Evolutionary conservation across 345 rosid genomes (phyloP).

Genomic region (Salix purpurea): DNA sequence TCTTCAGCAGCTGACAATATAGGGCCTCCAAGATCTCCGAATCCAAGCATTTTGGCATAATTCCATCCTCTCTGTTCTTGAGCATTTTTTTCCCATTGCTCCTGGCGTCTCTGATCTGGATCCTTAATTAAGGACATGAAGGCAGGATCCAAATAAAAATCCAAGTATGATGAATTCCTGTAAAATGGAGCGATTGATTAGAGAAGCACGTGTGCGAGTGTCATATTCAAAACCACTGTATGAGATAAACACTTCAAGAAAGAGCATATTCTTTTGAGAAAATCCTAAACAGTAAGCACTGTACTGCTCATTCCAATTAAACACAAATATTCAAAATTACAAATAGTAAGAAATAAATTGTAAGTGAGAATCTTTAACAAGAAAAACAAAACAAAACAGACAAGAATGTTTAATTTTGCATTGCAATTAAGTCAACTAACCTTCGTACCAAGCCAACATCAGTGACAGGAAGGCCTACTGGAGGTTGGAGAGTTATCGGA

Average conservation of each 20-base stretch:
- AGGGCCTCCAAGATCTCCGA: constrained; percentile 88
- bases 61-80: constrained; percentile 74
- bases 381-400: not conserved
- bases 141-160: constrained; percentile 90
- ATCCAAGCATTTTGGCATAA: constrained; percentile 83
- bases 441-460: constrained; percentile 82
- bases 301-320: not conserved
- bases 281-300: not conserved
- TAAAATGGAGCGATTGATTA: constrained; percentile 7
- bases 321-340: not conserved
- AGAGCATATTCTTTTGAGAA: not conserved
- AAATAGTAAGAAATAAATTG: not conserved
- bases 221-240: not conserved
- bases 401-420: not conserved
- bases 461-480: constrained; percentile 56
- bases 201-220: not conserved
- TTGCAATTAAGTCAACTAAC: constrained; percentile 36
- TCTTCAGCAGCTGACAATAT: constrained; percentile 83
- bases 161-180: constrained; percentile 81
- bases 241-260: not conserved
- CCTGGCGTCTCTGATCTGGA: constrained; percentile 88
- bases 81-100: constrained; percentile 96
- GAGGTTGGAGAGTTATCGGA: constrained; percentile 51
- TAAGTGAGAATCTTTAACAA: not conserved
- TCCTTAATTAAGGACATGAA: constrained; percentile 95